Evolutionary conservation across 495 filamentous ascomycete species (phyloP).

Genomic region (Penicillium argentinense): DNA sequence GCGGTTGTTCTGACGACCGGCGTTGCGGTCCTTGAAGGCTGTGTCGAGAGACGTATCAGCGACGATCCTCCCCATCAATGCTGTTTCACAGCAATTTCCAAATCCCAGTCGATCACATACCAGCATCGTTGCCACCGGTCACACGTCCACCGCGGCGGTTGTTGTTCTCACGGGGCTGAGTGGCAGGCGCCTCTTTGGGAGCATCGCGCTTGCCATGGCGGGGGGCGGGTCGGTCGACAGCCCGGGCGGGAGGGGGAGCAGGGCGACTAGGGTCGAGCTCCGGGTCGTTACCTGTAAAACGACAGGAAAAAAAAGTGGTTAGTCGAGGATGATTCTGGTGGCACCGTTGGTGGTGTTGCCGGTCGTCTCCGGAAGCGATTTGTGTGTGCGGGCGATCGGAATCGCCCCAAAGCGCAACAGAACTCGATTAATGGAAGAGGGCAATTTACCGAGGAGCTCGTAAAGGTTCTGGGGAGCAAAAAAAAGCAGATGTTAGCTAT

Average conservation of each 20-base stretch:
- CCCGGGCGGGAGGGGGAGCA: conserved; percentile 76
- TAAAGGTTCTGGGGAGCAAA: conserved; percentile 62
- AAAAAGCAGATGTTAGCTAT: conserved; percentile 26
- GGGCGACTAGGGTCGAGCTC: conserved; percentile 79
- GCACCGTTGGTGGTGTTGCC: neutral
- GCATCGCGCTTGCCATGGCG: conserved; percentile 88
- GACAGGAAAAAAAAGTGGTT: conserved; percentile 18
- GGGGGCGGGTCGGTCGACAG: conserved; percentile 77
- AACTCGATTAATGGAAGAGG: conserved; percentile 16
- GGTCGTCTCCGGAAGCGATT: conserved; percentile 6
- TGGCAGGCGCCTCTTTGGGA: conserved; percentile 61
- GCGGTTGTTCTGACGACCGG: conserved; percentile 80
- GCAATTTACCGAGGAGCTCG: conserved; percentile 79
- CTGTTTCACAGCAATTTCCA: conserved; percentile 4
- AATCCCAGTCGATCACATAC: conserved; percentile 51
- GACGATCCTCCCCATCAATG: too few species aligned
- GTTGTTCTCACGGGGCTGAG: conserved; percentile 40
- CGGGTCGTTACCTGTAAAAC: conserved; percentile 74
- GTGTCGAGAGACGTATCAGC: too few species aligned
- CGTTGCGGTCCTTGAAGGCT: conserved; percentile 92
- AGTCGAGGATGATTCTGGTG: conserved; percentile 18
- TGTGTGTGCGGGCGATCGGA: conserved; percentile 8
- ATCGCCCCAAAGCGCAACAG: neutral
- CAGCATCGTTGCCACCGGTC: conserved; percentile 74
- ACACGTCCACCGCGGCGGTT: conserved; percentile 59